Evolutionary conservation across 2,329 filamentous ascomycete genomes (phyloP), one percentile per base, ranked within the genome.

Genomic region (Aspergillus brasiliensis): DNA sequence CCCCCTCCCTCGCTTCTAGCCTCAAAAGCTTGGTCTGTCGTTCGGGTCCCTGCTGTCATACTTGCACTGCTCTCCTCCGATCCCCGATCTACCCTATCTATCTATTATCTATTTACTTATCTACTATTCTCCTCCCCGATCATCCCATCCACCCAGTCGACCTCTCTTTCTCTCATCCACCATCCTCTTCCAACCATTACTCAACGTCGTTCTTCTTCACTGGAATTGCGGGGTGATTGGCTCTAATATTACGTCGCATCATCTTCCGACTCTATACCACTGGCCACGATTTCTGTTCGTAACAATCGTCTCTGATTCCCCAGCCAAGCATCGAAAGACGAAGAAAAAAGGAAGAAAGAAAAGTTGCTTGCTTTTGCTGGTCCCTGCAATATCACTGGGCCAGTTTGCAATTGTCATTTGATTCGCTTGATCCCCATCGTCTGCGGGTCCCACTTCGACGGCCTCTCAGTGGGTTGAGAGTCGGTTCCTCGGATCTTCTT

Each of bases 381-480:
- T 34, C 56, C 62, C 62, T 65, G 63, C 65, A 65, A 65, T 51
- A 60, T 56, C 48, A 55, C 65, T 62, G 65, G 71, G 27, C 68
- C 66, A 52, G 62, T 69, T 73, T 67, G 57, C 64, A 70, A 73
- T 65, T 60, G 61, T 63, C 59, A 60, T 70, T 67, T 64, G 64
- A 62, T 64, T 64, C 63, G 63, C 63, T 60, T 62, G 60, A 56
- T 59, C 53, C 28, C 53, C 8, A 44, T 31, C 28, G 27, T 42
- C 25, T n/a, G 51, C 38, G 38, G 25, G 40, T 55, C 52, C 37
- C n/a, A 28, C 40, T 25, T 44, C 38, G 38, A 55, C 40, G 28
- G 37, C 25, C 52, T 21, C 44, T 10, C 8, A 46, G 17, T 25
- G 37, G 40, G 28, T 55, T 44, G 25, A 62, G 62, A 52, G 6